These are phyloP conservation scores for Tuber borchii DNA, from an alignment of 495 filamentous ascomycete species.

Conservation along the genomic window DNA sequence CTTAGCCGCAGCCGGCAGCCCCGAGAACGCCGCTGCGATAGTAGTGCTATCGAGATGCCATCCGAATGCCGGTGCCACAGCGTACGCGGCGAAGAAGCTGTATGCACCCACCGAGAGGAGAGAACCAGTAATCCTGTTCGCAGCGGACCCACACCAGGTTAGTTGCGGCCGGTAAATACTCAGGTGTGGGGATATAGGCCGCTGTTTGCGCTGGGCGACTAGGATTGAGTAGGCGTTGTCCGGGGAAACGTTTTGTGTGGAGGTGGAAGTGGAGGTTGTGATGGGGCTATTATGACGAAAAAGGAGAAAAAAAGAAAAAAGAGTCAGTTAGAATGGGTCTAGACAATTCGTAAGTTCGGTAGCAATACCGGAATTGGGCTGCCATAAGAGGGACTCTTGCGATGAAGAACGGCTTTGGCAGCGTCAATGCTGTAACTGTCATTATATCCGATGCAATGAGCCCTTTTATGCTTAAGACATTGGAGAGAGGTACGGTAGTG, in stretches of 20 bases:
- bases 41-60: conserved; percentile 75
- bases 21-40: conserved; percentile 66
- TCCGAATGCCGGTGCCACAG: conserved; percentile 68
- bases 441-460: background rate
- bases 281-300: background rate
- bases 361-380: background rate
- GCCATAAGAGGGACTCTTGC: background rate
- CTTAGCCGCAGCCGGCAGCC: conserved; percentile 62
- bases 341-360: background rate
- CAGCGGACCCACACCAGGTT: conserved; percentile 66
- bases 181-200: conserved; percentile 76
- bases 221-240: conserved; percentile 63
- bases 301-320: background rate
- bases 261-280: conserved; percentile 6
- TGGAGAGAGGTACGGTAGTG: background rate
- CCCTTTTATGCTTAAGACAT: background rate
- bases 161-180: conserved; percentile 80
- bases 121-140: conserved; percentile 76
- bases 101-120: conserved; percentile 68
- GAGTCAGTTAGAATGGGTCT: background rate
- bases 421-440: background rate
- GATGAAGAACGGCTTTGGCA: background rate
- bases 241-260: conserved; percentile 24
- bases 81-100: conserved; percentile 72
- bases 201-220: conserved; percentile 68